These are phyloP conservation scores for Nephromyces sp. DNA, from an alignment of 169 alveolate species.

Conservation along the genomic window DNA sequence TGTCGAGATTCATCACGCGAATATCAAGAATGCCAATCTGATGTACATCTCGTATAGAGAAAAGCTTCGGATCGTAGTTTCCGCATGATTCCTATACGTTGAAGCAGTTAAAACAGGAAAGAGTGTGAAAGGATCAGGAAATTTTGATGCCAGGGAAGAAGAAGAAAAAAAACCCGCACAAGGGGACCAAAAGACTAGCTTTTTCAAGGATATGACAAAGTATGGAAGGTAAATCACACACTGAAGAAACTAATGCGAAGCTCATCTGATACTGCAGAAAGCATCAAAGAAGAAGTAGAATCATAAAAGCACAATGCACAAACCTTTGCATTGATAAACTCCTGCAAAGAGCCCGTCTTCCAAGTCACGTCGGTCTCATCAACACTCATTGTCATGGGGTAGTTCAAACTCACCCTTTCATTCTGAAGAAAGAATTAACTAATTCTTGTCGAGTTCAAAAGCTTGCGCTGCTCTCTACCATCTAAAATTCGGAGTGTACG, in stretches of 20 bases:
- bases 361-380: constrained; percentile 44
- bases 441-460: too few species aligned
- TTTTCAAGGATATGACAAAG: neutral
- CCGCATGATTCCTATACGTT: constrained; percentile 84
- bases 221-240: too few species aligned
- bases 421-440: neutral
- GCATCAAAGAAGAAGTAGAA: neutral
- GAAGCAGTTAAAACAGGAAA: constrained; percentile 37
- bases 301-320: neutral
- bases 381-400: neutral
- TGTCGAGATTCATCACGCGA: constrained; percentile 90
- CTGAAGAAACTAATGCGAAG: neutral
- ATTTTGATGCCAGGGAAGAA: constrained; percentile 28
- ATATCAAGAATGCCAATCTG: constrained; percentile 90
- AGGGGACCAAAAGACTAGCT: neutral
- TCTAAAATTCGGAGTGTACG: too few species aligned
- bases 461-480: too few species aligned
- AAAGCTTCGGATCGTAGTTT: constrained; percentile 81
- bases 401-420: constrained; percentile 10
- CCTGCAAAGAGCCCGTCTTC: constrained; percentile 79
- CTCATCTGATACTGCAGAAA: neutral
- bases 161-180: constrained; percentile 10
- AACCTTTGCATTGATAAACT: constrained; percentile 37
- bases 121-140: constrained; percentile 53
- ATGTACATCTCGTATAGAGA: constrained; percentile 87